These are phyloP conservation scores for Zygosaccharomyces pseudobailii DNA, from an alignment of 1,139 yeast genomes.

Conservation along the genomic window DNA sequence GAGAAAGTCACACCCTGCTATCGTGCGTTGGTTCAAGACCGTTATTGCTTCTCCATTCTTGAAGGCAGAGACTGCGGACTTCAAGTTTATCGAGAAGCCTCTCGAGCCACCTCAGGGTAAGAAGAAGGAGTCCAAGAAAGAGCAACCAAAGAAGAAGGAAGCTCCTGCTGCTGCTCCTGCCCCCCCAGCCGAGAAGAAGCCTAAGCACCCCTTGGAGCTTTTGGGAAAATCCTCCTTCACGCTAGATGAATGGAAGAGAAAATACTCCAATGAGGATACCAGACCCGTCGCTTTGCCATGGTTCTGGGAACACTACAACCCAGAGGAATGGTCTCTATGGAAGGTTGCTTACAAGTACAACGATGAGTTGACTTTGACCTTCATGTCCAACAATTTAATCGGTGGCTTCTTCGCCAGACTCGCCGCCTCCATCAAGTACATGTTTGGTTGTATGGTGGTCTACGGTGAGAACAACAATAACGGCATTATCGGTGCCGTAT, in stretches of 20 bases:
- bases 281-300: constrained; percentile 92
- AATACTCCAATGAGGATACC: constrained; percentile 95
- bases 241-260: constrained; percentile 94
- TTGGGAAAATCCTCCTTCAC: constrained; percentile 69
- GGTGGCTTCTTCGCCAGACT: constrained; percentile 99
- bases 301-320: constrained; percentile 96
- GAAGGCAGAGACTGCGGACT: constrained; percentile 43
- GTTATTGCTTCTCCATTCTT: constrained; percentile 55
- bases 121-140: constrained; percentile 46
- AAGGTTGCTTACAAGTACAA: constrained; percentile 96
- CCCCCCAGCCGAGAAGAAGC: constrained; percentile 48
- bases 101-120: constrained; percentile 78
- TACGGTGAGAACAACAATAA: constrained; percentile 98
- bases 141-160: constrained; percentile 23
- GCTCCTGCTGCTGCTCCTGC: constrained; percentile 36
- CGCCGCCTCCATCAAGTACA: constrained; percentile 83
- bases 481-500: constrained; percentile 93
- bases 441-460: constrained; percentile 91
- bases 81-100: constrained; percentile 62
- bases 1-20: constrained; percentile 69
- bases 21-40: constrained; percentile 84
- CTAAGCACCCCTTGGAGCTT: constrained; percentile 87
- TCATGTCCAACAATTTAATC: constrained; percentile 97
- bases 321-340: constrained; percentile 93
- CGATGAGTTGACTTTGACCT: constrained; percentile 93